Conservation (phyloP, 179 eudicot species). For the Actinidia chinensis region DNA sequence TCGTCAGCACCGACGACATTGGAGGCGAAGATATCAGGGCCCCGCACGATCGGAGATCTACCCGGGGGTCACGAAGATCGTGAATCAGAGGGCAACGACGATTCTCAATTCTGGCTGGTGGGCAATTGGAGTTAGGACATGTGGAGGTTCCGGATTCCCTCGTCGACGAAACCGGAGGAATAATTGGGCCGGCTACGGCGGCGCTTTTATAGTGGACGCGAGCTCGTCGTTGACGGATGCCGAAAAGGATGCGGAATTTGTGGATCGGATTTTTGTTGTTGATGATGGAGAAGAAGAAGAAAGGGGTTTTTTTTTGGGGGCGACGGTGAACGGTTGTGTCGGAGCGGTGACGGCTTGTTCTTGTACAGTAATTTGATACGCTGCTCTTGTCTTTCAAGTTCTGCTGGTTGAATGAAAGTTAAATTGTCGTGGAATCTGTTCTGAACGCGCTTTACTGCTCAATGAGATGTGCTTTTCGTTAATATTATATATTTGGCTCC, state of each 20-base stretch:
- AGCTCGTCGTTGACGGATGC: slow-evolving; percentile 80
- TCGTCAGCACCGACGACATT: slow-evolving; percentile 45
- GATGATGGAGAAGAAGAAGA: slow-evolving; percentile 26
- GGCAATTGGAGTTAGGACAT: slow-evolving; percentile 62
- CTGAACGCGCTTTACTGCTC: slow-evolving; percentile 5
- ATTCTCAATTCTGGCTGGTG: slow-evolving; percentile 29
- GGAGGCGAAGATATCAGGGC: slow-evolving; percentile 48
- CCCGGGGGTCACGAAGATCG: slow-evolving; percentile 85
- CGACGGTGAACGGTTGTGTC: slow-evolving; percentile 40
- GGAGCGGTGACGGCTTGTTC: slow-evolving; percentile 52
- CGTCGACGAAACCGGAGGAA: slow-evolving; percentile 59
- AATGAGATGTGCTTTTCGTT: not conserved
- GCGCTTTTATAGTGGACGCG: slow-evolving; percentile 52
- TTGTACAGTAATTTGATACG: slow-evolving; percentile 58
- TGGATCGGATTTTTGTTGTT: slow-evolving; percentile 23
- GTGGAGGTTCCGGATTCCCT: slow-evolving; percentile 84
- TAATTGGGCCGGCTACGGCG: slow-evolving; percentile 75
- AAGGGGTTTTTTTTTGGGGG: too few relatives aligned
- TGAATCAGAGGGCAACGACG: slow-evolving; percentile 41
- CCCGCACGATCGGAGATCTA: slow-evolving; percentile 61
- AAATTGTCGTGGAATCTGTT: slow-evolving; percentile 16
- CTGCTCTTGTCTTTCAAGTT: slow-evolving; percentile 17
- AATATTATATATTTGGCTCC: too few relatives aligned
- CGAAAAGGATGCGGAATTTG: slow-evolving; percentile 43
- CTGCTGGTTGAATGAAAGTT: slow-evolving; percentile 10